Percentiles rank a stretch among this genome's conserved stretches.
Conservation (phyloP, 176 grass and related monocot species). For the Carex parvula region DNA sequence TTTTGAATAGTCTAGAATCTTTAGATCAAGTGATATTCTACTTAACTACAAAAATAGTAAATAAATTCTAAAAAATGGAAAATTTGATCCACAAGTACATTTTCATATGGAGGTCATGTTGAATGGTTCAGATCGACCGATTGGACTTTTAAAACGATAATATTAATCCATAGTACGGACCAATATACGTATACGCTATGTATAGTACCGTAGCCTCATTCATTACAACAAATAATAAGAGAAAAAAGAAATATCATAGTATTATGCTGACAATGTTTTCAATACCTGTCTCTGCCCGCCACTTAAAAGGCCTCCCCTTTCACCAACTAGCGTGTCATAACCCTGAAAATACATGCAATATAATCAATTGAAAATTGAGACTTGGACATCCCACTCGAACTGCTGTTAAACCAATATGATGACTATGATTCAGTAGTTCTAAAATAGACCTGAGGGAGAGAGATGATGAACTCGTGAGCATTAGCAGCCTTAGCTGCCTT, state of each 20-base stretch:
- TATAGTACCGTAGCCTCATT: too few relatives aligned
- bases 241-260: neutral
- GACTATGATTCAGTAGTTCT: neutral
- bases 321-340: constrained; percentile 83
- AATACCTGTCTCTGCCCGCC: constrained; percentile 95
- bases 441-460: constrained; percentile 73
- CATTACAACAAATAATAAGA: neutral
- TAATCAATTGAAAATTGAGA: neutral
- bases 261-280: neutral
- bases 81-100: too few relatives aligned
- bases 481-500: constrained; percentile 97
- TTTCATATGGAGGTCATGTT: too few relatives aligned
- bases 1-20: too few relatives aligned
- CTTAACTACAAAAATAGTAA: too few relatives aligned
- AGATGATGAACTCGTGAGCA: constrained; percentile 97
- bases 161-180: too few relatives aligned
- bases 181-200: too few relatives aligned
- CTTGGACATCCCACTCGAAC: neutral
- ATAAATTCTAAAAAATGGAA: too few relatives aligned
- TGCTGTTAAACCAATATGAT: neutral
- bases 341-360: constrained; percentile 47
- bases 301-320: constrained; percentile 86
- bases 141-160: too few relatives aligned
- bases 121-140: too few relatives aligned
- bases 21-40: too few relatives aligned